Conservation (phyloP, 1,139 yeast species). For the Taiozyma sp. region DNA sequence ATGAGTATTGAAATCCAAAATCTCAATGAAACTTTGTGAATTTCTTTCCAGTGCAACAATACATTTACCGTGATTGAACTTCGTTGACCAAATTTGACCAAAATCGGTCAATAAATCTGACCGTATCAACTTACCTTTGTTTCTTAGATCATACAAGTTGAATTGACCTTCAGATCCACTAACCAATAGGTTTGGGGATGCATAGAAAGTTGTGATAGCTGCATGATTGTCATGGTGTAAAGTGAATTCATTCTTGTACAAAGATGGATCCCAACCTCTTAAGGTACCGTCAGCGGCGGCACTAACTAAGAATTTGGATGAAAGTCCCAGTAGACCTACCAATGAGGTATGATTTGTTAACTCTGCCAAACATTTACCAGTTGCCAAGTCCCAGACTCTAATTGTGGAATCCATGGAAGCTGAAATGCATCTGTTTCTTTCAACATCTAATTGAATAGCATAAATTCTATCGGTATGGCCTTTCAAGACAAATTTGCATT, state of each 20-base stretch:
- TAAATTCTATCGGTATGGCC: slow-evolving; percentile 90
- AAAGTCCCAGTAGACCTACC: slow-evolving; percentile 80
- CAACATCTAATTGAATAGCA: slow-evolving; percentile 75
- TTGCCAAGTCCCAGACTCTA: slow-evolving; percentile 79
- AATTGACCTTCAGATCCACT: slow-evolving; percentile 83
- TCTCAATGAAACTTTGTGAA: slow-evolving; percentile 66
- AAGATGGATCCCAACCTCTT: slow-evolving; percentile 86
- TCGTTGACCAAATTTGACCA: slow-evolving; percentile 92
- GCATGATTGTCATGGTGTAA: slow-evolving; percentile 80
- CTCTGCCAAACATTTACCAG: slow-evolving; percentile 59
- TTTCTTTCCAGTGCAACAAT: slow-evolving; percentile 85
- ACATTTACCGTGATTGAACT: slow-evolving; percentile 77
- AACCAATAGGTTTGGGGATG: slow-evolving; percentile 76
- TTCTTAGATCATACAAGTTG: slow-evolving; percentile 80
- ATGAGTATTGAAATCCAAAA: slow-evolving; percentile 62
- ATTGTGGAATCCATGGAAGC: slow-evolving; percentile 92
- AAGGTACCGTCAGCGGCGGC: slow-evolving; percentile 96
- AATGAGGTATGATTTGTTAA: slow-evolving; percentile 83
- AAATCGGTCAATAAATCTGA: slow-evolving; percentile 68
- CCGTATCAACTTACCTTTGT: slow-evolving; percentile 63
- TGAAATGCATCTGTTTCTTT: slow-evolving; percentile 75
- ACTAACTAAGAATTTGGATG: slow-evolving; percentile 76
- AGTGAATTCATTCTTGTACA: slow-evolving; percentile 62
- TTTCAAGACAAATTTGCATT: slow-evolving; percentile 63
- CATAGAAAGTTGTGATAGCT: slow-evolving; percentile 92